These are phyloP conservation scores for Geranomyces michiganensis DNA, from an alignment of 192 early-diverging fungal genomes.

Conservation along the genomic window DNA sequence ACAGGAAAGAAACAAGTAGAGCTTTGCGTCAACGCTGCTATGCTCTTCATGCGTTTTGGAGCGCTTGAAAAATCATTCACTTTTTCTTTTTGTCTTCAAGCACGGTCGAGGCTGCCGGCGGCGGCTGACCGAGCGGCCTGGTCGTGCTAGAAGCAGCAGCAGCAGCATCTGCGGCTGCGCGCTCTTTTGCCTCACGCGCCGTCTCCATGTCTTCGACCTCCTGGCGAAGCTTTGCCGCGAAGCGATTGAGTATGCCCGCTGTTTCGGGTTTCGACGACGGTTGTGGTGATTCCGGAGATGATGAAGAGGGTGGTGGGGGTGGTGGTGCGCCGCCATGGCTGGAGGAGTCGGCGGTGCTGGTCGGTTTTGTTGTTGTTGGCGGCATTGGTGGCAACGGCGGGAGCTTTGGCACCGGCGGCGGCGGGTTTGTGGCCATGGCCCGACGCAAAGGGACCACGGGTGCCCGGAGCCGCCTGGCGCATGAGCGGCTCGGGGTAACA, in stretches of 20 bases:
- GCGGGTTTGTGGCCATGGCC: too few relatives aligned
- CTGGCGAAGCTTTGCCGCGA: constrained; percentile 13
- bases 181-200: constrained; percentile 18
- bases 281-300: background rate
- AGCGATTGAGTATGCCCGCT: constrained; percentile 1
- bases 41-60: too few relatives aligned
- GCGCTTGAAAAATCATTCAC: too few relatives aligned
- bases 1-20: background rate
- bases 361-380: too few relatives aligned
- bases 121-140: background rate
- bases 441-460: too few relatives aligned
- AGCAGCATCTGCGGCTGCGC: background rate
- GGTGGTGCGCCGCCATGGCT: too few relatives aligned
- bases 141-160: background rate
- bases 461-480: too few relatives aligned
- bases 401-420: too few relatives aligned
- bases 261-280: constrained; percentile 15
- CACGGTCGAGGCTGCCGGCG: too few relatives aligned
- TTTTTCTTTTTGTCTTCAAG: background rate
- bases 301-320: background rate
- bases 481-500: too few relatives aligned
- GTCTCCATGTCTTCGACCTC: constrained; percentile 20
- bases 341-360: too few relatives aligned
- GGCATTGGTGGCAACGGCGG: background rate
- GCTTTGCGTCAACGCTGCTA: too few relatives aligned